Conservation (phyloP, 495 filamentous ascomycete genomes). For the Aspergillus mulundensis region DNA sequence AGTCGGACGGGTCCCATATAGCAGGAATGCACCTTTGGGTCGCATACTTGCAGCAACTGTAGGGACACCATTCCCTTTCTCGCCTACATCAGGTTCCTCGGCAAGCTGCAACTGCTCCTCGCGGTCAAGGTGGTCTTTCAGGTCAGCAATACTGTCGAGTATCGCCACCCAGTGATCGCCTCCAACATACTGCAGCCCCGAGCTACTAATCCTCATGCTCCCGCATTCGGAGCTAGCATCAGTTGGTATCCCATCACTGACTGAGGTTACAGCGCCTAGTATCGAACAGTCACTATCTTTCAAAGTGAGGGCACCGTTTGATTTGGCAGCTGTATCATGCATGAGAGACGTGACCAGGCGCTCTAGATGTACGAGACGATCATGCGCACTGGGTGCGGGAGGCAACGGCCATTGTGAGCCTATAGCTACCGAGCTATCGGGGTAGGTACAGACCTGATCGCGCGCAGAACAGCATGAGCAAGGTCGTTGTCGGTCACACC, state of each 20-base stretch:
- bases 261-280: not conserved
- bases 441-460: conserved; percentile 20
- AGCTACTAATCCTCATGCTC: conserved; percentile 25
- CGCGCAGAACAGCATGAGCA: conserved; percentile 21
- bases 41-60: not conserved
- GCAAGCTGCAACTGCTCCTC: conserved; percentile 24
- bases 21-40: conserved; percentile 18
- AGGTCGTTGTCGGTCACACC: conserved; percentile 23
- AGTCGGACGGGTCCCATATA: conserved; percentile 28
- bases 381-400: conserved; percentile 9
- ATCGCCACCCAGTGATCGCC: conserved; percentile 28
- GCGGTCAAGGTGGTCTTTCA: conserved; percentile 28
- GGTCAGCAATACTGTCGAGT: conserved; percentile 27
- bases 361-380: conserved; percentile 22
- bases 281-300: too few species aligned
- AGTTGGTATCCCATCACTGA: not conserved
- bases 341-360: conserved; percentile 22
- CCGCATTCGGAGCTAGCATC: conserved; percentile 28
- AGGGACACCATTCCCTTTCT: not conserved
- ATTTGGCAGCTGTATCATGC: conserved; percentile 11
- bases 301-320: too few species aligned
- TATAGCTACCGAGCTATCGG: not conserved
- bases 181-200: conserved; percentile 21
- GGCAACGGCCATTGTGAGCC: not conserved
- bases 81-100: not conserved